Evolutionary conservation across 257 asterid species (phyloP).

Genomic region (Plantago elongata): DNA sequence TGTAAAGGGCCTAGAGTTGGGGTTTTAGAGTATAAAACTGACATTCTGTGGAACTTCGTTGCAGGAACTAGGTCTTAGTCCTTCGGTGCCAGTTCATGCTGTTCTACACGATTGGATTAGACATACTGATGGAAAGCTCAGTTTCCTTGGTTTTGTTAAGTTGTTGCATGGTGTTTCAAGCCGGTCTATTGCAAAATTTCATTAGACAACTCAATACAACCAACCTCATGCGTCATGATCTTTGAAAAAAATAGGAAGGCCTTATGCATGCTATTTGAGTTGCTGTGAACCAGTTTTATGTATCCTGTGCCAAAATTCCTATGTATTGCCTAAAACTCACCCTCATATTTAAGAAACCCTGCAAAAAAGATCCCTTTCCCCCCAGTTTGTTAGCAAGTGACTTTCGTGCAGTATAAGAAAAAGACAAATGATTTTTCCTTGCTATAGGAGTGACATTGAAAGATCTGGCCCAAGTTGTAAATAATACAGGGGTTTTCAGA

Average conservation of each 20-base stretch:
- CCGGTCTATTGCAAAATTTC: slow-evolving; percentile 63
- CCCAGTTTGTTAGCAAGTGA: no score
- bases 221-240: neutral
- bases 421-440: no score
- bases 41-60: neutral
- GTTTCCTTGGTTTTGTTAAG: slow-evolving; percentile 78
- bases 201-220: slow-evolving; percentile 23
- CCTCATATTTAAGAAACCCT: no score
- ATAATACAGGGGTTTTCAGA: no score
- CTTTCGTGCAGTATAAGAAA: no score
- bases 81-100: slow-evolving; percentile 78
- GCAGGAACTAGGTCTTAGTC: slow-evolving; percentile 90
- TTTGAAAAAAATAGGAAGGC: neutral
- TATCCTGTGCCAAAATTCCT: no score
- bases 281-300: no score
- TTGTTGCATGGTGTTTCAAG: slow-evolving; percentile 71
- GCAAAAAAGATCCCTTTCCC: no score
- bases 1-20: no score
- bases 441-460: no score
- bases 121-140: slow-evolving; percentile 80
- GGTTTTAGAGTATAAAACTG: neutral
- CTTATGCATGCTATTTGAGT: neutral
- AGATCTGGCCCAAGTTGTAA: no score
- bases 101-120: slow-evolving; percentile 89
- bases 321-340: no score